Evolutionary conservation across 352 stramenopile genomes (phyloP).

Genomic region (Phytophthora lateralis): DNA sequence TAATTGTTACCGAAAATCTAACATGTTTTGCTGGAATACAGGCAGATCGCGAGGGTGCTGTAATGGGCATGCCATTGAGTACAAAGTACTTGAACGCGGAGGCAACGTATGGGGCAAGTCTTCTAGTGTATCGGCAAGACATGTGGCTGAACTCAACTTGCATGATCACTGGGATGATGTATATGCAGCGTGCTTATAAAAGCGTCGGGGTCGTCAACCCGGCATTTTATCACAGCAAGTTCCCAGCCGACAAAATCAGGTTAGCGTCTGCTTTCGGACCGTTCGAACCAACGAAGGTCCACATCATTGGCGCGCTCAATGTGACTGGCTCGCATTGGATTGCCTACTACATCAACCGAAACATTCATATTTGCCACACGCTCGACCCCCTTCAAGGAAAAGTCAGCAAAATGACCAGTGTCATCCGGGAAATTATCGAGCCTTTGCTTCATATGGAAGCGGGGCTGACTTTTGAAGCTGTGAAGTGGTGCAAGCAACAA

Average conservation of each 20-base stretch:
- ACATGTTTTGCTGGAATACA: background rate
- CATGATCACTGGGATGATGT: slow-evolving; percentile 3
- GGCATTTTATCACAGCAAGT: background rate
- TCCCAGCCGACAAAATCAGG: background rate
- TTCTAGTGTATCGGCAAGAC: background rate
- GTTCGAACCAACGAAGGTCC: background rate
- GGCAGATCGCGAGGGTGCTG: background rate
- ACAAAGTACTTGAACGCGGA: background rate
- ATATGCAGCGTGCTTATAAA: background rate
- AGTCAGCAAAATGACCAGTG: background rate
- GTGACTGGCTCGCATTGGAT: background rate
- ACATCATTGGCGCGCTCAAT: slow-evolving; percentile 4
- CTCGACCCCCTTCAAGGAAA: background rate
- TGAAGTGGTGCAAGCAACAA: background rate
- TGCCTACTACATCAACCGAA: background rate
- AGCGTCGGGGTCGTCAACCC: slow-evolving; percentile 3
- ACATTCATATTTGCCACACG: background rate
- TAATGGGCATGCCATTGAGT: background rate
- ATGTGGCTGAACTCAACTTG: background rate
- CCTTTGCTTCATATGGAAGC: background rate
- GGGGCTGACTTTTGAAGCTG: background rate
- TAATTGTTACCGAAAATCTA: background rate
- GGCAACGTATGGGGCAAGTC: background rate
- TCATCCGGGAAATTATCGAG: background rate
- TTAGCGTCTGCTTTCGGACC: background rate